A percentile compares a stretch with the other conserved stretches of the same genome.
Evolutionary conservation across 805 yeast species (phyloP).

Genomic region (Zygosaccharomyces gambellarensis): DNA sequence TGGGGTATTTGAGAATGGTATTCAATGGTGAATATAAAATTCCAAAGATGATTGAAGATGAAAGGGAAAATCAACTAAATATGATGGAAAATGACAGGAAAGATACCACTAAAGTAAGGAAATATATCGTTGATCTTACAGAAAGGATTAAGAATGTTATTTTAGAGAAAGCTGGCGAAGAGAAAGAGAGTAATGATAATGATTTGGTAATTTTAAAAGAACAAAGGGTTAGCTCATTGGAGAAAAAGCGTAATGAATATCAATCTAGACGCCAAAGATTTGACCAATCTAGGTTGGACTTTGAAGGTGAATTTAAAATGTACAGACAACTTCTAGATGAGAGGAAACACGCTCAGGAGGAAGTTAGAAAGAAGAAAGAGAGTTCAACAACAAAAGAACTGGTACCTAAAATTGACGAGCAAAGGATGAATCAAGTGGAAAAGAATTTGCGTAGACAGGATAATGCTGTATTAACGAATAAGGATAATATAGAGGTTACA

Average conservation of each 20-base stretch:
- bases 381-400: slow-evolving; percentile 15
- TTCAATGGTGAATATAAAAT: slow-evolving; percentile 36
- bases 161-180: slow-evolving; percentile 12
- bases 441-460: slow-evolving; percentile 29
- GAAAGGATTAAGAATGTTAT: slow-evolving; percentile 26
- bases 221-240: slow-evolving; percentile 25
- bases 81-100: slow-evolving; percentile 22
- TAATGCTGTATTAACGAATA: slow-evolving; percentile 27
- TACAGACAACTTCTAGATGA: slow-evolving; percentile 44
- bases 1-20: slow-evolving; percentile 31
- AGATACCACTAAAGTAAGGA: slow-evolving; percentile 12
- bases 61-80: slow-evolving; percentile 24
- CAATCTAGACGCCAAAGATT: slow-evolving; percentile 20
- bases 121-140: slow-evolving; percentile 25
- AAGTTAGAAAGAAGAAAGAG: slow-evolving; percentile 23
- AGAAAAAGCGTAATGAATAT: slow-evolving; percentile 22
- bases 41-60: slow-evolving; percentile 28
- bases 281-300: slow-evolving; percentile 28
- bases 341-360: slow-evolving; percentile 37
- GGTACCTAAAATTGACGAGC: slow-evolving; percentile 25
- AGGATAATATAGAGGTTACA: slow-evolving; percentile 51
- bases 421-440: slow-evolving; percentile 25
- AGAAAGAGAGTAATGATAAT: slow-evolving; percentile 12
- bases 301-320: slow-evolving; percentile 38
- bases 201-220: slow-evolving; percentile 31